These are phyloP conservation scores for Lagenaria siceraria DNA, from an alignment of 306 rosid genomes.

Conservation along the genomic window DNA sequence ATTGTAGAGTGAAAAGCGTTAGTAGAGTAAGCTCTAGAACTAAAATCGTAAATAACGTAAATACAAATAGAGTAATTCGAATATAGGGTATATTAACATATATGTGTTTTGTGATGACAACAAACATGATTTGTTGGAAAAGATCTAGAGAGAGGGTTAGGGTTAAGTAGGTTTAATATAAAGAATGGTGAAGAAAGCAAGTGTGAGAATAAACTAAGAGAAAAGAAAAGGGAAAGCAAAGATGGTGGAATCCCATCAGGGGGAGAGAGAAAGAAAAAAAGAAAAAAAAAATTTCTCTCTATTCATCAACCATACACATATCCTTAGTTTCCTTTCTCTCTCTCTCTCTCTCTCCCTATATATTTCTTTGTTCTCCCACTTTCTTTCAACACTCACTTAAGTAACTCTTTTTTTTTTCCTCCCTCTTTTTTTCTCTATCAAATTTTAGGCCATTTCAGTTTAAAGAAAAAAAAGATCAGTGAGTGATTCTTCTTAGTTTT, in stretches of 20 bases:
- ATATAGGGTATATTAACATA: too few relatives aligned
- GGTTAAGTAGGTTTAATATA: not conserved
- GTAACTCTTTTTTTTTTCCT: not conserved
- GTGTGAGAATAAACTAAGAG: slow-evolving; percentile 24
- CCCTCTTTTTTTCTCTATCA: not conserved
- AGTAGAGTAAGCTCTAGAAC: too few relatives aligned
- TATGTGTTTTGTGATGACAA: too few relatives aligned
- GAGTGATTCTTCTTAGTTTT: too few relatives aligned
- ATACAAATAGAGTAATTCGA: too few relatives aligned
- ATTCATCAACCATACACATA: not conserved
- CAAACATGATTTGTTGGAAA: too few relatives aligned
- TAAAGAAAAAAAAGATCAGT: too few relatives aligned
- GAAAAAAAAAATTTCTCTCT: not conserved
- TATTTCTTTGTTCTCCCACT: not conserved
- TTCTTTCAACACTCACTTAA: not conserved
- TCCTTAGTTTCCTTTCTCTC: not conserved
- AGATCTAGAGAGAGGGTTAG: too few relatives aligned
- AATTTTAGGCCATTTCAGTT: too few relatives aligned
- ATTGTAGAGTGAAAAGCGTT: too few relatives aligned
- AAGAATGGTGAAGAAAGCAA: slow-evolving; percentile 9
- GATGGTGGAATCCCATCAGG: slow-evolving; percentile 10
- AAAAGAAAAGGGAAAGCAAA: slow-evolving; percentile 21
- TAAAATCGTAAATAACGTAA: too few relatives aligned
- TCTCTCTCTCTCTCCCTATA: not conserved
- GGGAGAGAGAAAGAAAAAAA: not conserved